phyloP scores from a whole-genome alignment of 2,329 filamentous ascomycete genomes.

The Colletotrichum ledebouriae region DNA sequence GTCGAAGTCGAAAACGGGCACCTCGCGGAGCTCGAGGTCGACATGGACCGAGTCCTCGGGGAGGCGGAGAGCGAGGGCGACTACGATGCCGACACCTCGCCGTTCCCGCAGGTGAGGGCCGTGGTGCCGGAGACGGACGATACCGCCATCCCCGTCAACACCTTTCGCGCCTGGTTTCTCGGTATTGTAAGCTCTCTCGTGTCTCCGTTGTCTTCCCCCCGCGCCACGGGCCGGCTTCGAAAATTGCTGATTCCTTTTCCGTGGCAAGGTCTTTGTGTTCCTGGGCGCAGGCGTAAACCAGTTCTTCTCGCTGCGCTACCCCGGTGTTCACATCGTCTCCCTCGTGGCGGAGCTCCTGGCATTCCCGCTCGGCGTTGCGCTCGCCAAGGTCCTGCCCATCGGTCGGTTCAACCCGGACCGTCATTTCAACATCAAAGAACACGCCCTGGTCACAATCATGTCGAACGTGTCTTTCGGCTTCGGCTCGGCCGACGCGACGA shows the following conservation, averaged over 20 bases:
- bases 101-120: slow-evolving; percentile 54
- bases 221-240: too few relatives aligned
- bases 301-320: slow-evolving; percentile 57
- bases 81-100: slow-evolving; percentile 46
- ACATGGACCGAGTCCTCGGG: slow-evolving; percentile 27
- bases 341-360: slow-evolving; percentile 55
- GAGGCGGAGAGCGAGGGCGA: slow-evolving; percentile 27
- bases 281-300: slow-evolving; percentile 52
- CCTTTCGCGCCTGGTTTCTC: slow-evolving; percentile 60
- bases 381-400: slow-evolving; percentile 55
- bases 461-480: slow-evolving; percentile 63
- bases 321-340: slow-evolving; percentile 53
- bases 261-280: slow-evolving; percentile 44
- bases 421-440: slow-evolving; percentile 61
- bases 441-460: slow-evolving; percentile 63
- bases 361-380: slow-evolving; percentile 57
- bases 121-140: slow-evolving; percentile 57
- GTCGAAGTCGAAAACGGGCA: slow-evolving; percentile 38
- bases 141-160: slow-evolving; percentile 48
- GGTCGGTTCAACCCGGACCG: slow-evolving; percentile 57
- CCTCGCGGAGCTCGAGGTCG: slow-evolving; percentile 36
- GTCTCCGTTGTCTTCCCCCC: too few relatives aligned
- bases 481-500: slow-evolving; percentile 49
- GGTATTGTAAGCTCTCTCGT: slow-evolving; percentile 53
- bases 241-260: too few relatives aligned